Conservation (phyloP, 805 yeast genomes). For the Debaryomyces maramus region DNA sequence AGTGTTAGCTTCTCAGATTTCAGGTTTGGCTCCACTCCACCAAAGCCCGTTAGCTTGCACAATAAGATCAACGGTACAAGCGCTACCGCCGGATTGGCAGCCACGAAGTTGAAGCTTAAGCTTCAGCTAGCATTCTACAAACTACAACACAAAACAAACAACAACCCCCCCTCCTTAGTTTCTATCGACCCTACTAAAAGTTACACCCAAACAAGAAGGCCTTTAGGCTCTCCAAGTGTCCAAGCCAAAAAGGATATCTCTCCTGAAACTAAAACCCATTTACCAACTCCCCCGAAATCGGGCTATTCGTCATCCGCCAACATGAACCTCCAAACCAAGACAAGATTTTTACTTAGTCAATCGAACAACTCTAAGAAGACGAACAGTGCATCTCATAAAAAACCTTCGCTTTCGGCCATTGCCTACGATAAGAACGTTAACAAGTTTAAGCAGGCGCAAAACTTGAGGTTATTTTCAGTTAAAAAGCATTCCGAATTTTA, state of each 20-base stretch:
- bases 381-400: background rate
- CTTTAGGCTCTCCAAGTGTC: background rate
- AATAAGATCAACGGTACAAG: slow-evolving; percentile 10
- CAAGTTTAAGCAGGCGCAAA: slow-evolving; percentile 10
- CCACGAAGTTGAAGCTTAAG: slow-evolving; percentile 43
- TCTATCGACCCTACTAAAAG: slow-evolving; percentile 2
- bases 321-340: slow-evolving; percentile 22
- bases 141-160: slow-evolving; percentile 24
- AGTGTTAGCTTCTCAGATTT: slow-evolving; percentile 28
- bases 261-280: slow-evolving; percentile 3
- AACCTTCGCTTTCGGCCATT: slow-evolving; percentile 17
- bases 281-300: slow-evolving; percentile 17
- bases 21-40: slow-evolving; percentile 7
- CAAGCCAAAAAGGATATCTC: background rate
- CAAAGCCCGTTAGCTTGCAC: background rate
- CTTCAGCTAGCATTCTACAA: slow-evolving; percentile 43
- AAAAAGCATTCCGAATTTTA: slow-evolving; percentile 37
- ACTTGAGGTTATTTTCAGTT: slow-evolving; percentile 38
- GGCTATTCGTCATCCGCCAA: slow-evolving; percentile 20
- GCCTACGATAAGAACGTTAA: slow-evolving; percentile 8
- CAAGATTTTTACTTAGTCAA: slow-evolving; percentile 2
- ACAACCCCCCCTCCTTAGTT: slow-evolving; percentile 1
- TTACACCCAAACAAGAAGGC: slow-evolving; percentile 1
- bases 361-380: slow-evolving; percentile 3
- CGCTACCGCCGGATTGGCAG: slow-evolving; percentile 41